phyloP scores from a whole-genome alignment of 108 stramenopile genomes.

The Nannochloropsis gaditana region DNA sequence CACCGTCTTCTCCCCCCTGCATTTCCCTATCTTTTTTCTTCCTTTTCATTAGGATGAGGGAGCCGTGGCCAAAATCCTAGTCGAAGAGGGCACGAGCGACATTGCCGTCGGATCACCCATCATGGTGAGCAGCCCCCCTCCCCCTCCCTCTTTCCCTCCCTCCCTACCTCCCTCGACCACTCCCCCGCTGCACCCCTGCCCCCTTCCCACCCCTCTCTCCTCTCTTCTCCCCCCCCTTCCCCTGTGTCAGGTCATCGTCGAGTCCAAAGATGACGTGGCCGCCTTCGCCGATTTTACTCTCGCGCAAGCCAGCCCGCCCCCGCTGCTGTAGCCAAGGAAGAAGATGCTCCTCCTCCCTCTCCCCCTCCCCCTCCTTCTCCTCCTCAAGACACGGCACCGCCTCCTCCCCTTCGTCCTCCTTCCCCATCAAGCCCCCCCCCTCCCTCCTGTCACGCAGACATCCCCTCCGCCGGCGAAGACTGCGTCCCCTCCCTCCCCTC shows the following conservation, averaged over 20 bases:
- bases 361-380: not conserved
- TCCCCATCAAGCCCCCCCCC: not conserved
- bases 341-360: not conserved
- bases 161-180: not conserved
- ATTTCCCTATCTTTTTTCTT: not conserved
- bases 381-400: not conserved
- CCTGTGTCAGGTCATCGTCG: not conserved
- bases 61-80: not conserved
- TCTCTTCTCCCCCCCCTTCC: not conserved
- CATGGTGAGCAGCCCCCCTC: not conserved
- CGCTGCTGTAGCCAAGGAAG: not conserved
- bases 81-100: not conserved
- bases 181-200: not conserved
- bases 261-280: conserved; percentile 10
- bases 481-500: not conserved
- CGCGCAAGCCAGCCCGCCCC: not conserved
- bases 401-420: not conserved
- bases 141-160: not conserved
- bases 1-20: not conserved
- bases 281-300: not conserved
- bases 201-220: not conserved
- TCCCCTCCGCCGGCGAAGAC: not conserved
- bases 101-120: conserved; percentile 16
- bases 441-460: not conserved
- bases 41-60: not conserved